Base-by-base conservation (phyloP, 768 basidiomycete genomes). In the Amanita rubescens region DNA sequence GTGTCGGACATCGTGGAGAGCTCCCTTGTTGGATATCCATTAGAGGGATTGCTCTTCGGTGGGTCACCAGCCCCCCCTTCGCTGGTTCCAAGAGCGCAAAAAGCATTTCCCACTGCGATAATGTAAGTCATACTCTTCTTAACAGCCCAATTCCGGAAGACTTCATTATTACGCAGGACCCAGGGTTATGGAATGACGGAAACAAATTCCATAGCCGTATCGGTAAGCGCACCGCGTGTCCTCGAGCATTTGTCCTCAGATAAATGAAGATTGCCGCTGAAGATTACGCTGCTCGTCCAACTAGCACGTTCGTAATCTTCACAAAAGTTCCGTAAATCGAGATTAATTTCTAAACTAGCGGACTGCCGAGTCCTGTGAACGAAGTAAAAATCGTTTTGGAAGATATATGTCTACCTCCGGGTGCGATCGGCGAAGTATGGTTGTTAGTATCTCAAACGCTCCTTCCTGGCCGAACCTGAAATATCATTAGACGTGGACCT, bases 151-250 rank as follows among this genome's bases (percentile, higher is more conserved):
- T 10, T 20, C 7, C 20, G 30, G 22, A n/a, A n/a, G n/a, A 17
- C 22, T 11, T 42, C 17, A 43, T n/a, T 41, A 19, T 39, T 19
- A 39, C n/a, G 37, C 41, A 71, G 69, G 62, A 62, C 61, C 22
- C 69, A 77, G 58, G 73, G 69, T 6, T 80, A 77, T 56, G 77
- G 78, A 5, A 63, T 75, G 57, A 77, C 79, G 15, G 80, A 82
- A 58, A 79, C 77, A 1, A 80, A 78, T 56, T 74, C 75, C 22
- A 64, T 76, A 22, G 75, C 75, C 3, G 68, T 63, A 25, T 68
- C 54, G 50, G 69, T 76, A 34, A 34, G 67, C 45, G 6, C 19
- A 20, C 10, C 30, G 3, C 30, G 22, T 14, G 33, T 24, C 34
- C 47, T 37, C n/a, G 19, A 12, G 5, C 8, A 14, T 11, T 19